A percentile compares a stretch with the other conserved stretches of the same genome.
These are phyloP conservation scores for Strobilomyces echinocephalus DNA, from an alignment of 768 basidiomycete species.

Conservation along the genomic window DNA sequence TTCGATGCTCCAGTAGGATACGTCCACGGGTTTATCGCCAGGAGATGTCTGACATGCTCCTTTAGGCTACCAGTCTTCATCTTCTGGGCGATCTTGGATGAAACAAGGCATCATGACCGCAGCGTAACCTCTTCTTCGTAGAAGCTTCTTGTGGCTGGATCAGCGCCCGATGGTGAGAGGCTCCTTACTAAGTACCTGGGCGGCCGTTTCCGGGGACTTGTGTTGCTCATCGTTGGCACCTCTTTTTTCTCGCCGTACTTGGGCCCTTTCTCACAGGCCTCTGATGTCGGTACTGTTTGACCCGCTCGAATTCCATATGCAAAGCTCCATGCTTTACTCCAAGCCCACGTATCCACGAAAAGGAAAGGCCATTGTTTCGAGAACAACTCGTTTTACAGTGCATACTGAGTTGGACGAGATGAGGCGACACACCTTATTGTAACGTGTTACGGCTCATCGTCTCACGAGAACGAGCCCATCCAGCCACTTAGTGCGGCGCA, in stretches of 20 bases:
- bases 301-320: not conserved
- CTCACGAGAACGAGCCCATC: not conserved
- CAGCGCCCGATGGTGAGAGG: not conserved
- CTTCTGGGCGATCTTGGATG: conserved; percentile 2
- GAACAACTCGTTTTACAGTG: not conserved
- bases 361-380: not conserved
- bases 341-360: not conserved
- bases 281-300: not conserved
- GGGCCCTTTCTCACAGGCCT: not conserved
- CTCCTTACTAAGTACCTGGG: not conserved
- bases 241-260: not conserved
- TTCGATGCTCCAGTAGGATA: not conserved
- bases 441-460: not conserved
- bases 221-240: not conserved
- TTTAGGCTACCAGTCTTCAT: not conserved
- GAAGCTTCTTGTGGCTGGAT: not conserved
- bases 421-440: not conserved
- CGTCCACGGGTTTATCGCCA: not conserved
- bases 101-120: not conserved
- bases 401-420: not conserved
- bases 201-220: conserved; percentile 1
- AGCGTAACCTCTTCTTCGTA: not conserved
- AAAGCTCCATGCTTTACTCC: not conserved
- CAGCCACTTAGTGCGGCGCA: not conserved
- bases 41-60: not conserved